Percentiles rank a stretch among this genome's conserved stretches.
phyloP scores from a whole-genome alignment of 345 rosid genomes.

The Psidium guajava region DNA sequence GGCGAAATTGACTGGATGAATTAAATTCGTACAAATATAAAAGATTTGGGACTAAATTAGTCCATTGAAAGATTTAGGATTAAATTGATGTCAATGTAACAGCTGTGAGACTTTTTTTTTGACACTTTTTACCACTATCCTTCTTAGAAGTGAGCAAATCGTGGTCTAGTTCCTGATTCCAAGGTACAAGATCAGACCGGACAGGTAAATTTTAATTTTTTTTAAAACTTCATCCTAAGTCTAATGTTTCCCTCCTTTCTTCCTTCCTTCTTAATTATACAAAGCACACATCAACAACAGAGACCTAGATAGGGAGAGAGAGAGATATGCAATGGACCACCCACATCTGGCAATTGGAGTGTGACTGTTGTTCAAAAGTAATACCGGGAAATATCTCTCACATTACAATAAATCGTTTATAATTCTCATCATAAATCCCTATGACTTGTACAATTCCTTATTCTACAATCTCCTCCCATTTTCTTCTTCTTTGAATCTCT shows the following conservation, averaged over 20 bases:
- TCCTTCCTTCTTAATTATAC: not conserved
- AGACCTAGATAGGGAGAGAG: not conserved
- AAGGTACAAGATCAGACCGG: too few relatives aligned
- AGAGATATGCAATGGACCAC: not conserved
- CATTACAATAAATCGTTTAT: not conserved
- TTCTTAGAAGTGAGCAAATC: too few relatives aligned
- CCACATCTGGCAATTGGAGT: not conserved
- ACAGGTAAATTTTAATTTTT: too few relatives aligned
- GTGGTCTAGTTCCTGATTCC: too few relatives aligned
- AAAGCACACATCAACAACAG: not conserved
- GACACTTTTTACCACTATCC: too few relatives aligned
- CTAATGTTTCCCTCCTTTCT: not conserved
- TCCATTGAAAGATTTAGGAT: too few relatives aligned
- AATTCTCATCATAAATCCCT: constrained; percentile 1
- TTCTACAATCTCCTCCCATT: constrained; percentile 14
- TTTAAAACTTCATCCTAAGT: not conserved
- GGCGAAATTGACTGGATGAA: too few relatives aligned
- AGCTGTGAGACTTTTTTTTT: too few relatives aligned
- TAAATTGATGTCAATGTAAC: too few relatives aligned
- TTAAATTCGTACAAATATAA: too few relatives aligned
- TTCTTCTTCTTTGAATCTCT: constrained; percentile 12
- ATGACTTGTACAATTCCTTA: constrained; percentile 43
- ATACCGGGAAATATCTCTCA: not conserved
- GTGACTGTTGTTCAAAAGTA: not conserved
- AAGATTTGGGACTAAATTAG: too few relatives aligned